A percentile compares a stretch with the other conserved stretches of the same genome.
Conservation (phyloP, 257 asterid species). For the Solanum chiquidenum region DNA sequence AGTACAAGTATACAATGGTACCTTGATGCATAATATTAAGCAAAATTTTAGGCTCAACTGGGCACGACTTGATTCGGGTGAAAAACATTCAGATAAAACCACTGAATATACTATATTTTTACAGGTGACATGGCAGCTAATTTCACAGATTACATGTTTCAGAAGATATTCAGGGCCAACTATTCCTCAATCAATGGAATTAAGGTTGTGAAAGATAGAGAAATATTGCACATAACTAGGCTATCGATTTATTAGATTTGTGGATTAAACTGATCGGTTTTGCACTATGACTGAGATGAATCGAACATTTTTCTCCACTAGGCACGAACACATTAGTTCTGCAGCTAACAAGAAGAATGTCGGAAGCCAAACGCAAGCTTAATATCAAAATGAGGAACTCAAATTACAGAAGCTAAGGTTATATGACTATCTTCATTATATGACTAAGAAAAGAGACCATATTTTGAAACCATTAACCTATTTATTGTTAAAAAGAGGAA, state of each 20-base stretch:
- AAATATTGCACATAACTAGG: conserved; percentile 68
- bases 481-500: too few relatives aligned
- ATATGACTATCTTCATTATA: too few relatives aligned
- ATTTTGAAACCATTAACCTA: too few relatives aligned
- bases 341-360: too few relatives aligned
- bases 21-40: conserved; percentile 54
- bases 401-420: too few relatives aligned
- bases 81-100: conserved; percentile 49
- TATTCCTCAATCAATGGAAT: conserved; percentile 62
- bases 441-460: too few relatives aligned
- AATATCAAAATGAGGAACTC: too few relatives aligned
- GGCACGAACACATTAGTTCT: too few relatives aligned
- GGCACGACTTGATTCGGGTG: conserved; percentile 68
- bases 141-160: conserved; percentile 52
- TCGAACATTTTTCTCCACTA: too few relatives aligned
- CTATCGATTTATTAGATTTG: conserved; percentile 69
- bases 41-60: conserved; percentile 55
- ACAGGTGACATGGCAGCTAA: conserved; percentile 71
- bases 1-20: conserved; percentile 51
- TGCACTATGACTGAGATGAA: conserved; percentile 67
- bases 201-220: conserved; percentile 61
- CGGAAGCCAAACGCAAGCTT: too few relatives aligned
- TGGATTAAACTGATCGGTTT: conserved; percentile 63
- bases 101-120: conserved; percentile 66
- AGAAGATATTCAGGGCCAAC: conserved; percentile 47